Evolutionary conservation across 2,329 filamentous ascomycete species (phyloP).

Genomic region (Botrytis tulipae): DNA sequence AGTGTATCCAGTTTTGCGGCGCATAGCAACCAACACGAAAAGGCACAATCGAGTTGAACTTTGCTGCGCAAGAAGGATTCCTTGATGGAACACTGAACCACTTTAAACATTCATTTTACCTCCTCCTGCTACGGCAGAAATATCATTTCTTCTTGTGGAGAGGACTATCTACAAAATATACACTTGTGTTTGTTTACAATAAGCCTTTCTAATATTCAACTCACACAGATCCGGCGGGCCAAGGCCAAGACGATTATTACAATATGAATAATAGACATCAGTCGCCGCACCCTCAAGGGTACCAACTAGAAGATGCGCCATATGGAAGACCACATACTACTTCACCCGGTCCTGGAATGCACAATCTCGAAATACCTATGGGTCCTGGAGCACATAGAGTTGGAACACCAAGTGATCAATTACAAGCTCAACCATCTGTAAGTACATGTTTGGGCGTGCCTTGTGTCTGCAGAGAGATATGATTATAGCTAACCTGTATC

Average conservation of each 20-base stretch:
- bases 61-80: background rate
- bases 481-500: slow-evolving; percentile 24
- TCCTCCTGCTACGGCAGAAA: slow-evolving; percentile 35
- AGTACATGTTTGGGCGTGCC: slow-evolving; percentile 41
- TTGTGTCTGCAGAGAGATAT: slow-evolving; percentile 2
- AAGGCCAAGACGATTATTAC: slow-evolving; percentile 58
- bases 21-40: slow-evolving; percentile 2
- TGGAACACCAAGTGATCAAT: slow-evolving; percentile 67
- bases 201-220: slow-evolving; percentile 29
- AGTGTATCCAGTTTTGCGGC: background rate
- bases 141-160: slow-evolving; percentile 16
- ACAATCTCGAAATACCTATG: slow-evolving; percentile 67
- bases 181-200: slow-evolving; percentile 23
- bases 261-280: slow-evolving; percentile 53
- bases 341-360: slow-evolving; percentile 38
- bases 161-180: slow-evolving; percentile 22
- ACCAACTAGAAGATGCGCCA: slow-evolving; percentile 70
- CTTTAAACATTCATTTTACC: background rate
- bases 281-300: slow-evolving; percentile 75
- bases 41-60: background rate
- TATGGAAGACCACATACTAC: slow-evolving; percentile 32
- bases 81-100: slow-evolving; percentile 1
- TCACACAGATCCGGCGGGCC: slow-evolving; percentile 32
- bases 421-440: slow-evolving; percentile 83
- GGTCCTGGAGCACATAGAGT: slow-evolving; percentile 53